These are phyloP conservation scores for Iberis amara DNA, from an alignment of 441 rosid species.

Conservation along the genomic window DNA sequence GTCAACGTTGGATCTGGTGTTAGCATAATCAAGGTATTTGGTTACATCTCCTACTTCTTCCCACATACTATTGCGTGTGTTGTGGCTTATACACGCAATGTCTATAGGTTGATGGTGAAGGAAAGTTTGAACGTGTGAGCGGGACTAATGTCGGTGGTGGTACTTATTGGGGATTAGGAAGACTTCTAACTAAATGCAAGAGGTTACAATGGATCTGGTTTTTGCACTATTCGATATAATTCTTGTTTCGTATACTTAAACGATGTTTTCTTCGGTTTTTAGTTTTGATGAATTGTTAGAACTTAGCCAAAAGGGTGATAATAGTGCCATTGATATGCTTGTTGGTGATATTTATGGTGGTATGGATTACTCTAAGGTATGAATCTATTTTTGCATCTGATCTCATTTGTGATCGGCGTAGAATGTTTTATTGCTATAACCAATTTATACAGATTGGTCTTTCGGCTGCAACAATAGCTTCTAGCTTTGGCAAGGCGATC, in stretches of 20 bases:
- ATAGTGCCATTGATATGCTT: conserved; percentile 93
- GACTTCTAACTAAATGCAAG: conserved; percentile 90
- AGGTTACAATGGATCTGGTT: conserved; percentile 45
- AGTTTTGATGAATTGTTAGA: conserved; percentile 98
- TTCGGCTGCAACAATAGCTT: conserved; percentile 95
- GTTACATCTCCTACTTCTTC: conserved; percentile 11
- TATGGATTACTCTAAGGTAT: conserved; percentile 92
- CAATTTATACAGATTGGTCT: conserved; percentile 72
- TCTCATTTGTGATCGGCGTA: background rate
- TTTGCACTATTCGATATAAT: conserved; percentile 11
- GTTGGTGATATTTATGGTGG: conserved; percentile 99
- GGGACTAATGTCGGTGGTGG: conserved; percentile 99
- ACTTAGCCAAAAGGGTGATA: conserved; percentile 96
- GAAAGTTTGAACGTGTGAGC: conserved; percentile 92
- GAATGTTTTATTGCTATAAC: conserved; percentile 7
- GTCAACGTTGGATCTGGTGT: conserved; percentile 99
- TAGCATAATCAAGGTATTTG: conserved; percentile 88
- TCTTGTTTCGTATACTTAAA: conserved; percentile 9
- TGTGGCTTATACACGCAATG: background rate
- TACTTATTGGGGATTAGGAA: conserved; percentile 97
- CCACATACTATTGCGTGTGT: conserved; percentile 9
- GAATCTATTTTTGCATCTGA: conserved; percentile 15
- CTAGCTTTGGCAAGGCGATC: conserved; percentile 94
- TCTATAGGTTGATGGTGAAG: conserved; percentile 97
- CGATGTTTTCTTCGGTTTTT: conserved; percentile 24